Base-by-base conservation (phyloP, 257 asterid species). In the Pogostemon cablin region DNA sequence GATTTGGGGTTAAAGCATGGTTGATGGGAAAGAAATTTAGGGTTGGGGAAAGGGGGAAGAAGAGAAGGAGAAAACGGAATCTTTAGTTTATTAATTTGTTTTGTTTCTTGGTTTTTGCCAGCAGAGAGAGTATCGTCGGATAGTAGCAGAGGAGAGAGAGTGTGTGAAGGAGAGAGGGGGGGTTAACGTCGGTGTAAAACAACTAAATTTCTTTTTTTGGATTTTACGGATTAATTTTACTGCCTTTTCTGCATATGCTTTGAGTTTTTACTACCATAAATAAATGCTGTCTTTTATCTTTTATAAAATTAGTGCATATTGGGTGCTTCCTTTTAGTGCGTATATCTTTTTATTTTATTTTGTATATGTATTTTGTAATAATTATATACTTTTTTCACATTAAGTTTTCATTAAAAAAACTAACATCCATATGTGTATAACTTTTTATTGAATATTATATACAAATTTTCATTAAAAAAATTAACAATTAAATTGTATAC, bases 41-140 rank as follows among this genome's bases (percentile, higher is more conserved):
- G 80, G 83, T 79, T 78, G 73, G 72, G 73, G 77, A 72, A 68
- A 74, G 65, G 77, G 72, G 69, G 62, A 66, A 72, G 58, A 65
- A 71, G 65, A 43, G 62, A 74, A 37, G 74, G 72, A 64, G 72
- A 43, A 65, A 81, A 47, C 44, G 76, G 82, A 82, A 81, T 84
- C 84, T 76, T 74, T 71, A 71, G 20, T 71, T 71, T 48, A 63
- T 57, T 66, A 59, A 44, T 65, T 38, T 34, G 34, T 43, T 72
- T 62, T 74, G 17, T 62, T 72, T 72, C 68, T 66, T 69, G 60
- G 71, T 74, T 79, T 64, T 67, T 75, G 88, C 77, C 88, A 83
- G 86, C 83, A 53, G 67, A 49, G 79, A 62, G 61, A 65, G 58
- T 52, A 76, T 84, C 90, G 96, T 88, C 86, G 81, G 86, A 69